phyloP scores from a whole-genome alignment of 2,329 filamentous ascomycete species.

The Monilinia laxa region DNA sequence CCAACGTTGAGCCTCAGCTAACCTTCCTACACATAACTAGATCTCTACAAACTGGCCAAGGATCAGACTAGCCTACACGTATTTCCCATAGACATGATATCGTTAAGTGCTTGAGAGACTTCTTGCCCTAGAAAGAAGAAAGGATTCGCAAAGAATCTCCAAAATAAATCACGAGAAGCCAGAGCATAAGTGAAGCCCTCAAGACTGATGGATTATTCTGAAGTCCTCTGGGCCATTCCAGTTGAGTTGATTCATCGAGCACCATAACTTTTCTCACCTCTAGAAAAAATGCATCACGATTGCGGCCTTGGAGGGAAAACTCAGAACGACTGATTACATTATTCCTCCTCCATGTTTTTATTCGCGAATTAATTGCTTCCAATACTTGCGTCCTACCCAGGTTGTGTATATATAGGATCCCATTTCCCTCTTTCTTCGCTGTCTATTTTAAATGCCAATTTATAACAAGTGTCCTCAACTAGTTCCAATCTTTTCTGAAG shows the following conservation, averaged over 20 bases:
- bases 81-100: not conserved
- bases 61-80: not conserved
- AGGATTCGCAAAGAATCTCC: not conserved
- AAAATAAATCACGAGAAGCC: not conserved
- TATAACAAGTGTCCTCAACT: no score
- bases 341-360: not conserved
- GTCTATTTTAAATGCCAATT: no score
- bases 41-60: no score
- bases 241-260: not conserved
- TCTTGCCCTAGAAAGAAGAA: not conserved
- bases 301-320: not conserved
- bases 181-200: not conserved
- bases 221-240: not conserved
- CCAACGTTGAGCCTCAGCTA: not conserved
- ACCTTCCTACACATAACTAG: not conserved
- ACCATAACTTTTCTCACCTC: not conserved
- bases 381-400: no score
- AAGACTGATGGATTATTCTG: accelerated
- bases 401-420: no score
- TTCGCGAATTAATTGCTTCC: no score
- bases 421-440: no score
- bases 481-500: no score
- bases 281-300: not conserved
- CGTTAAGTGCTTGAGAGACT: not conserved
- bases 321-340: not conserved